Evolutionary conservation across 2,329 filamentous ascomycete species (phyloP).

Genomic region (Cercospora sp.): DNA sequence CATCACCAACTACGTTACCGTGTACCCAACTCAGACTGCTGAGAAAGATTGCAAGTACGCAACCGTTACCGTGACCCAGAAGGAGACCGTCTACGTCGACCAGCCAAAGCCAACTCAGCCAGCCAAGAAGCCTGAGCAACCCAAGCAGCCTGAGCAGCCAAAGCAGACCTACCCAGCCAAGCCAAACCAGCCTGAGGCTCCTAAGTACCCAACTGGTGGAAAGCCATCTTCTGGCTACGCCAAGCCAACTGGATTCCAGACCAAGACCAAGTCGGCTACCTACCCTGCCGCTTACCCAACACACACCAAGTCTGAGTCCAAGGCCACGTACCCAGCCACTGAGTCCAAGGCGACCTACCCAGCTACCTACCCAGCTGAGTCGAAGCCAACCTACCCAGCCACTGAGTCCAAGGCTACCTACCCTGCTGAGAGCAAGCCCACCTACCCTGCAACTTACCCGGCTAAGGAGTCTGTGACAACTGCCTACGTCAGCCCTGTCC

Average conservation of each 20-base stretch:
- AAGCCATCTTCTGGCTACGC: slow-evolving; percentile 16
- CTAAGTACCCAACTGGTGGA: slow-evolving; percentile 25
- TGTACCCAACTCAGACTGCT: slow-evolving; percentile 32
- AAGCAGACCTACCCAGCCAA: slow-evolving; percentile 27
- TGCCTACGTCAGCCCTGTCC: slow-evolving; percentile 21
- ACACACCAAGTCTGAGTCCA: not conserved
- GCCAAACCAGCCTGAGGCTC: slow-evolving; percentile 1
- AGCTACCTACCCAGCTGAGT: not conserved
- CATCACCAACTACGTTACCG: slow-evolving; percentile 38
- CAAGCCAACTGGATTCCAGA: slow-evolving; percentile 17
- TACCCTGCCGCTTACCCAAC: too few relatives aligned
- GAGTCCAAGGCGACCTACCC: not conserved
- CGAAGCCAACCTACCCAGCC: too few relatives aligned
- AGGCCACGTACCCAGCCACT: not conserved
- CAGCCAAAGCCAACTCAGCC: not conserved
- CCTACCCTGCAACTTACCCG: slow-evolving; percentile 2
- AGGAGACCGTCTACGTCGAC: slow-evolving; percentile 36
- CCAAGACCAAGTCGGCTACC: not conserved
- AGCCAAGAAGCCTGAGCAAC: slow-evolving; percentile 20
- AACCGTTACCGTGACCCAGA: slow-evolving; percentile 40
- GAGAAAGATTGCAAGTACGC: slow-evolving; percentile 29
- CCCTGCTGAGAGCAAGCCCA: not conserved
- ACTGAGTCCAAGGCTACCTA: not conserved
- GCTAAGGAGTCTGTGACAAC: slow-evolving; percentile 2
- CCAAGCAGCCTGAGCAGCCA: slow-evolving; percentile 17